A percentile compares a stretch with the other conserved stretches of the same genome.
These are phyloP conservation scores for Jimgerdemannia flammicorona DNA, from an alignment of 192 early-diverging fungal species.

Conservation along the genomic window DNA sequence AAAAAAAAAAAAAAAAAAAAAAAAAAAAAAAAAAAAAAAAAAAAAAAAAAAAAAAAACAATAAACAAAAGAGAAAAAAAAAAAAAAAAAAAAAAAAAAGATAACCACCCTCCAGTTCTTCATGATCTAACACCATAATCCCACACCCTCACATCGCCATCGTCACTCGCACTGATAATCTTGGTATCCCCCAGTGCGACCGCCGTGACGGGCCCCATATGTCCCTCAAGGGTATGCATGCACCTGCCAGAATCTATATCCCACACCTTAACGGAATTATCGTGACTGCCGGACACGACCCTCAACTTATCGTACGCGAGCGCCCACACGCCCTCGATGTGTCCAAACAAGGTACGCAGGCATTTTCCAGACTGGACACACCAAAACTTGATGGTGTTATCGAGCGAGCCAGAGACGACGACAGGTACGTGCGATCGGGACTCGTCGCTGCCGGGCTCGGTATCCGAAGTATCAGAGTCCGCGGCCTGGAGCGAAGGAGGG, in stretches of 20 bases:
- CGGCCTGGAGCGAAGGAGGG: background rate
- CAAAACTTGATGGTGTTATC: slow-evolving; percentile 92
- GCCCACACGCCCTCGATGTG: slow-evolving; percentile 81
- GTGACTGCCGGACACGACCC: slow-evolving; percentile 63
- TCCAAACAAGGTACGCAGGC: slow-evolving; percentile 73
- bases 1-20: no score
- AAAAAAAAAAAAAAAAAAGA: background rate
- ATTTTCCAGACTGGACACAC: slow-evolving; percentile 79
- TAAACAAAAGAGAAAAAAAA: background rate
- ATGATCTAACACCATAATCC: slow-evolving; percentile 59
- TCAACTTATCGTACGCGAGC: slow-evolving; percentile 73
- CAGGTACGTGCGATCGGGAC: slow-evolving; percentile 29
- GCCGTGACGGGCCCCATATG: slow-evolving; percentile 75
- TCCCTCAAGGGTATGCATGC: slow-evolving; percentile 60
- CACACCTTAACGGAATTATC: slow-evolving; percentile 73
- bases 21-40: no score
- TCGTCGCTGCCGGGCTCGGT: background rate
- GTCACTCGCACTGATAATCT: slow-evolving; percentile 81
- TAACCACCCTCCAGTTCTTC: background rate
- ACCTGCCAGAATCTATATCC: slow-evolving; percentile 67
- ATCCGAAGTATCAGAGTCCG: background rate
- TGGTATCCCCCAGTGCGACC: slow-evolving; percentile 82
- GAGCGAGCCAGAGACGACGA: slow-evolving; percentile 78
- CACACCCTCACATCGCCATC: slow-evolving; percentile 79
- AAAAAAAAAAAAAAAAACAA: background rate